A percentile compares a stretch with the other conserved stretches of the same genome.
Evolutionary conservation across 1,284 basidiomycete genomes (phyloP).

Genomic region (Phlebopus sp.): DNA sequence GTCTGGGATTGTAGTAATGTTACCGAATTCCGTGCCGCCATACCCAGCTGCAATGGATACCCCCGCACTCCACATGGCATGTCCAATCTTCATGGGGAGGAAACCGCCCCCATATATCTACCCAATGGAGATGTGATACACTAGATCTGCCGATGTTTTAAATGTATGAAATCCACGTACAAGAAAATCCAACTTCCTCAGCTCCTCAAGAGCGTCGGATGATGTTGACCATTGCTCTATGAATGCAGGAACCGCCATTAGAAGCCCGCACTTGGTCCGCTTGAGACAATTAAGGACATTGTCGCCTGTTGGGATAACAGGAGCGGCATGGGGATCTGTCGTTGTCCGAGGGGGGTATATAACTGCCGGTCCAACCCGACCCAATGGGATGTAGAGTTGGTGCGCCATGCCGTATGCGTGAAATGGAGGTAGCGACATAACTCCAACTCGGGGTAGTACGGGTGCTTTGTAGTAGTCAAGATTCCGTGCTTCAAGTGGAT

Average conservation of each 20-base stretch:
- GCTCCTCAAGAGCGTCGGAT: conserved; percentile 3
- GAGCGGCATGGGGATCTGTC: conserved; percentile 9
- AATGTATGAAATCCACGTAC: conserved; percentile 11
- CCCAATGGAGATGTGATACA: not conserved
- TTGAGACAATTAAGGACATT: conserved; percentile 14
- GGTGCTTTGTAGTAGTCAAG: not conserved
- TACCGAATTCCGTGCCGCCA: conserved; percentile 30
- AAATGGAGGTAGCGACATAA: conserved; percentile 27
- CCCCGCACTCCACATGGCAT: conserved; percentile 20
- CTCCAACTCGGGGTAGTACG: conserved; percentile 18
- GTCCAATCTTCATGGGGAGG: conserved; percentile 20
- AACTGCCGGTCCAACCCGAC: conserved; percentile 5
- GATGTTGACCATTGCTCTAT: conserved; percentile 19
- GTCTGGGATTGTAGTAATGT: not conserved
- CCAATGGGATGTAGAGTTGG: conserved; percentile 18
- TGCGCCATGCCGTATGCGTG: conserved; percentile 21
- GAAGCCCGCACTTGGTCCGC: not conserved
- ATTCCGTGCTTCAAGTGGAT: conserved; percentile 4
- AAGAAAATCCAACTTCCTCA: conserved; percentile 15
- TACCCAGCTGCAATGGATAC: conserved; percentile 17
- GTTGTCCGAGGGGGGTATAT: conserved; percentile 18
- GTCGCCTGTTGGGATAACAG: conserved; percentile 19
- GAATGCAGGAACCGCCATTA: conserved; percentile 23
- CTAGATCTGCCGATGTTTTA: not conserved
- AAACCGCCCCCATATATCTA: conserved; percentile 28